These are phyloP conservation scores for Rubia tinctorum DNA, from an alignment of 305 asterid genomes.

Conservation along the genomic window DNA sequence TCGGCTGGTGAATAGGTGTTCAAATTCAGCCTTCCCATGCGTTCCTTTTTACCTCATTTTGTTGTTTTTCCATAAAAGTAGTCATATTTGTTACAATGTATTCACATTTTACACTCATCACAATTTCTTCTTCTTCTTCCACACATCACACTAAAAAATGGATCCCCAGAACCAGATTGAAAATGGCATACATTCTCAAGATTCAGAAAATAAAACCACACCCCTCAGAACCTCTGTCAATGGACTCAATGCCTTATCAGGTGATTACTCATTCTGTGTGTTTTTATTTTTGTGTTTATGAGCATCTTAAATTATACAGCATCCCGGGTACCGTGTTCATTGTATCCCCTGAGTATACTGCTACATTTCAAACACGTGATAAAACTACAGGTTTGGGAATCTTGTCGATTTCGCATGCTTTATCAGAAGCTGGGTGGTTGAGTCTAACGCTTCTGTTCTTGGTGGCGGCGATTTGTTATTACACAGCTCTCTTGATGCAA, in stretches of 20 bases:
- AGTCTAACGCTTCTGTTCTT: slow-evolving; percentile 19
- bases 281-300: background rate
- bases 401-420: slow-evolving; percentile 44
- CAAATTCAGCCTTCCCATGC: background rate
- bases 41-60: background rate
- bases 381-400: slow-evolving; percentile 37
- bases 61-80: background rate
- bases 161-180: background rate
- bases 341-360: too few species aligned
- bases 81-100: background rate
- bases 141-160: background rate
- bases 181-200: background rate
- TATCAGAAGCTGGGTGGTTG: slow-evolving; percentile 45
- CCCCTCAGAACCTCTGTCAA: slow-evolving; percentile 28
- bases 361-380: too few species aligned
- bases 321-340: too few species aligned
- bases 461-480: slow-evolving; percentile 23
- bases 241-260: slow-evolving; percentile 46
- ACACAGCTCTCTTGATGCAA: slow-evolving; percentile 26
- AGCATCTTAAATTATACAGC: too few species aligned
- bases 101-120: background rate
- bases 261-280: slow-evolving; percentile 13
- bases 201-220: background rate
- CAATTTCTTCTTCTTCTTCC: background rate
- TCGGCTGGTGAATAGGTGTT: slow-evolving; percentile 1